Conservation (phyloP, 2,329 filamentous ascomycete species). For the Trichoderma endophyticum region DNA sequence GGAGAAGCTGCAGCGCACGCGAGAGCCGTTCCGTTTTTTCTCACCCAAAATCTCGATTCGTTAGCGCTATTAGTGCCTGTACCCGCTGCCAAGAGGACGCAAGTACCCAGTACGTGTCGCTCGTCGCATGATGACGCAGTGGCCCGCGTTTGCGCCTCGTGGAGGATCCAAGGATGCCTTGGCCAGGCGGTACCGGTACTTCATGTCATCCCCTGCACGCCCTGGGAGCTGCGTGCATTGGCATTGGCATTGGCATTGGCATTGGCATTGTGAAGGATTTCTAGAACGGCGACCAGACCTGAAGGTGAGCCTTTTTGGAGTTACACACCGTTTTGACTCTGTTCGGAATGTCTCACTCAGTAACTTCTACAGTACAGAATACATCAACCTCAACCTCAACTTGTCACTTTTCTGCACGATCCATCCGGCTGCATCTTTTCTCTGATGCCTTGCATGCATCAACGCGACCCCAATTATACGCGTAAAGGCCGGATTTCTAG, state of each 20-base stretch:
- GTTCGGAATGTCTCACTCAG: not conserved
- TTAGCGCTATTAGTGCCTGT: not conserved
- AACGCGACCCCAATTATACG: not conserved
- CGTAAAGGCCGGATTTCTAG: not conserved
- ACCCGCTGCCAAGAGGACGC: not conserved
- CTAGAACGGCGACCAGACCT: not conserved
- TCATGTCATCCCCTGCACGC: not conserved
- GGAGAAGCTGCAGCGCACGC: no score
- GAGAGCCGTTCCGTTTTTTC: not conserved
- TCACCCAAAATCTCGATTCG: slow-evolving; percentile 8
- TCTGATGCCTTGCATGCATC: not conserved
- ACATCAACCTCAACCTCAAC: not conserved
- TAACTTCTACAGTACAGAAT: not conserved
- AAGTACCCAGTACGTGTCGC: not conserved
- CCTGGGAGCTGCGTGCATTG: not conserved
- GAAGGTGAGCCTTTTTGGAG: not conserved
- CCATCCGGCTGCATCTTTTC: not conserved
- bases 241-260: not conserved
- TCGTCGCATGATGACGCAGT: slow-evolving; percentile 10
- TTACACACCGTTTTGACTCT: not conserved
- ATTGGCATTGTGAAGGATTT: not conserved
- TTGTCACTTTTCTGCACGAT: not conserved
- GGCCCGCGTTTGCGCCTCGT: not conserved
- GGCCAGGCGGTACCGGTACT: not conserved
- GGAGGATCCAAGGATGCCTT: slow-evolving; percentile 1